Conservation (phyloP, 2,329 filamentous ascomycete species). For the Dryadomyces sulphureus region DNA sequence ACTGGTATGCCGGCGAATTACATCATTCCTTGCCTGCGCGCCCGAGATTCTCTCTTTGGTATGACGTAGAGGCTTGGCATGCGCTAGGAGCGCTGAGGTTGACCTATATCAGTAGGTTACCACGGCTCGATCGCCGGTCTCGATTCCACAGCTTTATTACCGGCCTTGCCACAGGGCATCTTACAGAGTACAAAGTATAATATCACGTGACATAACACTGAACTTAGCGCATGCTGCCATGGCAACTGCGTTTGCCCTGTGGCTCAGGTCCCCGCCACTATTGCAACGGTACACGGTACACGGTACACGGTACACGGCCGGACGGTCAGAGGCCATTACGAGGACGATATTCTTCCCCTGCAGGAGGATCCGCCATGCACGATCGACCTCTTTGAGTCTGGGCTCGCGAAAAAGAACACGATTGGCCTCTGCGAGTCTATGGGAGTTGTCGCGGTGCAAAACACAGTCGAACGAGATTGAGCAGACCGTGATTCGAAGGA, state of each 20-base stretch:
- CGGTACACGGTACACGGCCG: background rate
- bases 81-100: no score
- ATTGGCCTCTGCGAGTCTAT: no score
- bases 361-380: background rate
- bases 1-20: background rate
- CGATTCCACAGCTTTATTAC: no score
- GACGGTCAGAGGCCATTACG: background rate
- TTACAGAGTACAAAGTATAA: no score
- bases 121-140: no score
- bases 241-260: conserved; percentile 5
- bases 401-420: no score
- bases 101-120: no score
- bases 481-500: no score
- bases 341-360: background rate
- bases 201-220: background rate
- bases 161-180: background rate
- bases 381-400: background rate
- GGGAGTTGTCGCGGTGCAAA: no score
- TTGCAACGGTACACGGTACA: background rate
- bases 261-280: background rate
- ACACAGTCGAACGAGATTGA: no score
- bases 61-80: no score
- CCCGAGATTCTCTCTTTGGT: background rate
- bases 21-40: background rate
- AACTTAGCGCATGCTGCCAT: conserved; percentile 8